Conservation (phyloP, 1,284 basidiomycete species). For the Pseudozyma hubeiensis region DNA sequence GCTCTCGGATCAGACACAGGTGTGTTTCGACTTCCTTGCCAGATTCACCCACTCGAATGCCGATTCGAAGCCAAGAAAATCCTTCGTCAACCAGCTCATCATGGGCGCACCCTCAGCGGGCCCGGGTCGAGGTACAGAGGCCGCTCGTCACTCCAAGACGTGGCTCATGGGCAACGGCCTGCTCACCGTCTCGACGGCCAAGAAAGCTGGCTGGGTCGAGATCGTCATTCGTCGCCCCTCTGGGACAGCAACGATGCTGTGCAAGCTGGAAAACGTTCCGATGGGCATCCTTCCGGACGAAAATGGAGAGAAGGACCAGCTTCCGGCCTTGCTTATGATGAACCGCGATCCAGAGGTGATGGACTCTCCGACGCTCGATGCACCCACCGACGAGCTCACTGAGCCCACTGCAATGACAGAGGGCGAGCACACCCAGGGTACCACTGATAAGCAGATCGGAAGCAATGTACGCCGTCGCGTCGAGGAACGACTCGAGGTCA, state of each 20-base stretch:
- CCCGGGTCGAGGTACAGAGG: conserved; percentile 61
- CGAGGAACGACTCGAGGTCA: conserved; percentile 40
- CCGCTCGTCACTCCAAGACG: conserved; percentile 72
- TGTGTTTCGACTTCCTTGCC: conserved; percentile 97
- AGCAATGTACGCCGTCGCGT: conserved; percentile 39
- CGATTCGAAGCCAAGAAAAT: conserved; percentile 86
- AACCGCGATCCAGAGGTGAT: conserved; percentile 72
- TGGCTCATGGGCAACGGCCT: conserved; percentile 91
- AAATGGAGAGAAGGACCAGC: conserved; percentile 74
- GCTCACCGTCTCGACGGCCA: conserved; percentile 82
- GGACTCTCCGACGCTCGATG: conserved; percentile 32
- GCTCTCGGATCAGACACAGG: conserved; percentile 91
- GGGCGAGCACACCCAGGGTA: neutral
- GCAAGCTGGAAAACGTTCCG: conserved; percentile 84
- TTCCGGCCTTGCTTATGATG: conserved; percentile 80
- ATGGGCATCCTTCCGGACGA: conserved; percentile 61
- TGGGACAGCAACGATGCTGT: conserved; percentile 85
- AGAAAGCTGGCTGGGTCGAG: conserved; percentile 87
- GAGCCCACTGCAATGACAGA: conserved; percentile 1
- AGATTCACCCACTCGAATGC: conserved; percentile 94
- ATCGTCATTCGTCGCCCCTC: conserved; percentile 87
- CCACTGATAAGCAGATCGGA: neutral
- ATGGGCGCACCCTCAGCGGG: conserved; percentile 66
- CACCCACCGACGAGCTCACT: conserved; percentile 20
- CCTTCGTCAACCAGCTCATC: conserved; percentile 78